phyloP scores from a whole-genome alignment of 306 rosid species.

The Rosa rugosa region DNA sequence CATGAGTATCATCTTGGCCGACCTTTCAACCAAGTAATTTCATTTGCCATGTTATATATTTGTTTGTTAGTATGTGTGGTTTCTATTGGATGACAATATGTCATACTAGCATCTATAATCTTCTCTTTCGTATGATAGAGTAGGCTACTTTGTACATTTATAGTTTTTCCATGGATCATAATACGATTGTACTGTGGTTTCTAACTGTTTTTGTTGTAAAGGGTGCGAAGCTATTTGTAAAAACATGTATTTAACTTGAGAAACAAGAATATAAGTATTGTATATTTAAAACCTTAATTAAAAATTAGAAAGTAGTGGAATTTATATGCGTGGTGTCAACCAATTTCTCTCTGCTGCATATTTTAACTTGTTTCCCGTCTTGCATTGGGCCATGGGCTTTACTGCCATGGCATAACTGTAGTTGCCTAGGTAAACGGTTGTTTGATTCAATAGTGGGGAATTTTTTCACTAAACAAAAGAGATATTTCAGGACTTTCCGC shows the following conservation, averaged over 20 bases:
- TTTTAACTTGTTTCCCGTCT: not conserved
- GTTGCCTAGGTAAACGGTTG: not conserved
- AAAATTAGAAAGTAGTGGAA: not conserved
- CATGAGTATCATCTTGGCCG: conserved; percentile 97
- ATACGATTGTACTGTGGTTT: not conserved
- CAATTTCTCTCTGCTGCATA: not conserved
- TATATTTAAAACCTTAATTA: not conserved
- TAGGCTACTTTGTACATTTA: not conserved
- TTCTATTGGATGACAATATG: not conserved
- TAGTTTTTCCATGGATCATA: not conserved
- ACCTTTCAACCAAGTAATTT: conserved; percentile 79
- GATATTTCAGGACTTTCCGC: not conserved
- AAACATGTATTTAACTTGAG: not conserved
- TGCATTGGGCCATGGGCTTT: not conserved
- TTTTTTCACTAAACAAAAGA: not conserved
- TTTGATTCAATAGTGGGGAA: not conserved
- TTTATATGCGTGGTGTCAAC: not conserved
- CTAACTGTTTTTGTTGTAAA: not conserved
- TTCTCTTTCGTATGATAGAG: not conserved
- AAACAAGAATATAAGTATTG: not conserved
- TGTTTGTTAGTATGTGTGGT: not conserved
- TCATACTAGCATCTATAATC: not conserved
- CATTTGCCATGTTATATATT: not conserved
- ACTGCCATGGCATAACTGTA: not conserved
- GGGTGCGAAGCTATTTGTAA: not conserved